Evolutionary conservation across 768 basidiomycete genomes (phyloP), one percentile per base, ranked within the genome.

Genomic region (Lactifluus piperatus): DNA sequence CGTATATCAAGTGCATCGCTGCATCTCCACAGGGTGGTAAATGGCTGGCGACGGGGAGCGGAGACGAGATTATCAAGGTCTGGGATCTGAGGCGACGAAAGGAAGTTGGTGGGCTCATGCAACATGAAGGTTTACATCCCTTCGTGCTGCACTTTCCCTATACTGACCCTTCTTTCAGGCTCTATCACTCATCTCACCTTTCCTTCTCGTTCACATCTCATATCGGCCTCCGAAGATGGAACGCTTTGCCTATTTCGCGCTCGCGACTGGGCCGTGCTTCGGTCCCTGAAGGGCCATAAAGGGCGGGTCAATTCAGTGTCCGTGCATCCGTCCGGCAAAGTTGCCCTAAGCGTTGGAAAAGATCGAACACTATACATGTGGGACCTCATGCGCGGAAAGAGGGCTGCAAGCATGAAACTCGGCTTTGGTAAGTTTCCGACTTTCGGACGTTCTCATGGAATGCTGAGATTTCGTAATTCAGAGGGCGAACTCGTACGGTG

Each of bases 381-480:
- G 97, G 97, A 99, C 76, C 75, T 99, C 50, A 94, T 97, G 91
- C 77, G 94, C 46, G 95, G 95, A 0, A 87, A 88, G 70, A 91
- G 91, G 4, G 83, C 83, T 11, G 92, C 91, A 7, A 92, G 93
- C 70, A 87, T 83, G 47, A 94, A 94, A 69, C 71, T 99, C 5
- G 91, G 91, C 22, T 88, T 86, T 75, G 94, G 94, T 91, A 60
- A 55, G 78, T 69, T 2, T 10, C 13, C 1, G 36, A 30, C 45
- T 2, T n/a, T 14, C 11, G 37, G 44, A 24, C 13, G 4, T 47
- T 11, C 13, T 29, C 18, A 22, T 10, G 37, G 4, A 36, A 22
- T 22, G 5, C 26, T 14, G 18, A 4, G 48, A 18, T 55, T 64
- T 14, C 51, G 36, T 8, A 32, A 14, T 49, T 0, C 66, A 92